Base-by-base conservation (phyloP, 306 rosid species). In the Dalbergia cultrata region DNA sequence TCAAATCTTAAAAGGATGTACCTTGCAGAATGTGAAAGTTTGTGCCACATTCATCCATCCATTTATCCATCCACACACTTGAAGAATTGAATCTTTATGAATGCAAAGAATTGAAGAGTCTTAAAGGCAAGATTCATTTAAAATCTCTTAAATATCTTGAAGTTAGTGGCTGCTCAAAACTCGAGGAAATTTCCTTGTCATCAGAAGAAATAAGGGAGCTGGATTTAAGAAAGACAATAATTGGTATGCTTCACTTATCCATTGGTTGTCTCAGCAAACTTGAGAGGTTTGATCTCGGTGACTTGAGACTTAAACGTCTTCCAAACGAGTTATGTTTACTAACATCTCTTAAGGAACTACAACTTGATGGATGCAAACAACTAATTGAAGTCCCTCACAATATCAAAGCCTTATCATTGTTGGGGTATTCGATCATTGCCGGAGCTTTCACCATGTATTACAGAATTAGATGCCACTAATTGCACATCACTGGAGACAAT, bases 61-160 rank as follows among this genome's bases (percentile, higher is more conserved):
- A 67, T 77, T 77, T 77, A n/a, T 67, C 75, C 4, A 74, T 77
- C 67, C 34, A 31, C 26, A 54, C 68, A 22, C 81, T 77, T 67
- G 5, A 54, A 13, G 5, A 3, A 8, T 53, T 77, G 49, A 33
- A 41, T 21, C 58, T 77, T 54, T 35, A 54, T 21, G 47, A 67
- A 11, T 77, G 81, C 31, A 39, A 56, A 6, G 41, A 66, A 77
- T 54, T 53, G 8, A 54, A 77, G 53, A 67, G 81, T 8, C 33
- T 77, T 66, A 41, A 66, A 41, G 67, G 17, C 5, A 37, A 54
- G 1, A 14, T 66, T 41, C 74, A 77, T 41, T 66, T 41, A 21
- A 9, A 77, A 21, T 77, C 67, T 21, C 81, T 77, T n/a, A 0
- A 26, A 1, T 66, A 5, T 65, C 13, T 35, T 66, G 10, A 52